A percentile compares a stretch with the other conserved stretches of the same genome.
phyloP scores from a whole-genome alignment of 108 stramenopile species.

The Nitzschia putrida region DNA sequence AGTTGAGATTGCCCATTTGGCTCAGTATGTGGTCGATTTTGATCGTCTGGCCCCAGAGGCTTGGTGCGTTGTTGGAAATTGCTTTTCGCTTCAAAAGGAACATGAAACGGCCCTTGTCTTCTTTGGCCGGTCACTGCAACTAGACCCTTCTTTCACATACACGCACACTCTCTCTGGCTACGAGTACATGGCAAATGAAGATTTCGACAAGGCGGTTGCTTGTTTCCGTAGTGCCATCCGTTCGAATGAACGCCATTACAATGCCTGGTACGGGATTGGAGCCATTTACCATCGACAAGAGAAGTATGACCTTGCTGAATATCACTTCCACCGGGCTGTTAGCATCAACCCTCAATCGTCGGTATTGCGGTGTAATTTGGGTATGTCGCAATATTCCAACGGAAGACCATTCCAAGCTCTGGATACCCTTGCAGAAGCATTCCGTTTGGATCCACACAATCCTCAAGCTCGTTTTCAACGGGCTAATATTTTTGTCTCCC shows the following conservation, averaged over 20 bases:
- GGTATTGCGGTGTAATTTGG: slow-evolving; percentile 91
- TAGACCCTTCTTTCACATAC: slow-evolving; percentile 92
- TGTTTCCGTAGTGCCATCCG: slow-evolving; percentile 90
- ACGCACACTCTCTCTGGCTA: slow-evolving; percentile 95
- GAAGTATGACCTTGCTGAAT: slow-evolving; percentile 94
- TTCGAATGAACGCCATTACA: slow-evolving; percentile 86
- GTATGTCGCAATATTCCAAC: slow-evolving; percentile 92
- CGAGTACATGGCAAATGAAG: slow-evolving; percentile 96
- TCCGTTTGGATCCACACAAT: slow-evolving; percentile 82
- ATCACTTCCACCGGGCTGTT: slow-evolving; percentile 91
- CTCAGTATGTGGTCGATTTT: slow-evolving; percentile 85
- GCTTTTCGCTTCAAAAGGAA: slow-evolving; percentile 96
- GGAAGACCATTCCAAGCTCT: slow-evolving; percentile 86
- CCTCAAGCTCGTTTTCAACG: slow-evolving; percentile 96
- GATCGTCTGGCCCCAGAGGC: slow-evolving; percentile 87
- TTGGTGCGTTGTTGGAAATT: slow-evolving; percentile 97
- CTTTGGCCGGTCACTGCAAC: slow-evolving; percentile 88
- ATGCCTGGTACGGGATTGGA: slow-evolving; percentile 96
- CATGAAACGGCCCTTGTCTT: slow-evolving; percentile 94
- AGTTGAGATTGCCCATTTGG: slow-evolving; percentile 92
- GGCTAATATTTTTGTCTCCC: slow-evolving; percentile 87
- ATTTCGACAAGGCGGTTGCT: slow-evolving; percentile 93
- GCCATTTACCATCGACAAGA: slow-evolving; percentile 97
- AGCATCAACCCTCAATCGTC: slow-evolving; percentile 87
- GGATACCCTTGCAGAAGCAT: slow-evolving; percentile 85